Conservation (phyloP, 2,329 filamentous ascomycete species). For the Calcarisporium arbuscula region DNA sequence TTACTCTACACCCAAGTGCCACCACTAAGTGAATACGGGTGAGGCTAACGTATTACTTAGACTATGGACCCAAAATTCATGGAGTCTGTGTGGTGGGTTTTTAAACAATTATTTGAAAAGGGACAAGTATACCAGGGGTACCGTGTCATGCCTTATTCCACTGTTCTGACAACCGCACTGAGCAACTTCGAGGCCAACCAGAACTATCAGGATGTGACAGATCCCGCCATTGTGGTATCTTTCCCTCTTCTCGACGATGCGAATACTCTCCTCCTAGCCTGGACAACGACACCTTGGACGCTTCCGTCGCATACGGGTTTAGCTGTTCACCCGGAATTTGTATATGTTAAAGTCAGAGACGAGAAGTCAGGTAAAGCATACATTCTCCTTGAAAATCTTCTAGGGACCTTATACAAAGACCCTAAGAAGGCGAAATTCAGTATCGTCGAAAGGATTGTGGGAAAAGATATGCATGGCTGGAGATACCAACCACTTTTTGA, state of each 20-base stretch:
- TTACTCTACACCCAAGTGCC: neutral
- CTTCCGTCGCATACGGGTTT: conserved; percentile 75
- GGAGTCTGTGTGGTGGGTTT: conserved; percentile 96
- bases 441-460: conserved; percentile 71
- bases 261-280: conserved; percentile 70
- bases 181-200: conserved; percentile 93
- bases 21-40: too few relatives aligned
- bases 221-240: conserved; percentile 81
- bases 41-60: conserved; percentile 28
- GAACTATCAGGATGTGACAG: conserved; percentile 89
- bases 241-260: conserved; percentile 79
- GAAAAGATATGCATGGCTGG: conserved; percentile 81
- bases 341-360: conserved; percentile 82
- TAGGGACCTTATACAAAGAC: conserved; percentile 85
- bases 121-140: conserved; percentile 84
- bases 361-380: conserved; percentile 78
- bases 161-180: conserved; percentile 78
- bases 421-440: conserved; percentile 93
- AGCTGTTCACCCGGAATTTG: conserved; percentile 73
- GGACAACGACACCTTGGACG: conserved; percentile 87
- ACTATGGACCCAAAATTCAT: conserved; percentile 95
- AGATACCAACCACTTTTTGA: conserved; percentile 83
- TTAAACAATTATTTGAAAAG: conserved; percentile 89
- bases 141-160: conserved; percentile 93
- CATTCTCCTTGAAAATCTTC: conserved; percentile 73